Conservation (phyloP, 2,329 filamentous ascomycete genomes). For the Sporothrix variecibatus region DNA sequence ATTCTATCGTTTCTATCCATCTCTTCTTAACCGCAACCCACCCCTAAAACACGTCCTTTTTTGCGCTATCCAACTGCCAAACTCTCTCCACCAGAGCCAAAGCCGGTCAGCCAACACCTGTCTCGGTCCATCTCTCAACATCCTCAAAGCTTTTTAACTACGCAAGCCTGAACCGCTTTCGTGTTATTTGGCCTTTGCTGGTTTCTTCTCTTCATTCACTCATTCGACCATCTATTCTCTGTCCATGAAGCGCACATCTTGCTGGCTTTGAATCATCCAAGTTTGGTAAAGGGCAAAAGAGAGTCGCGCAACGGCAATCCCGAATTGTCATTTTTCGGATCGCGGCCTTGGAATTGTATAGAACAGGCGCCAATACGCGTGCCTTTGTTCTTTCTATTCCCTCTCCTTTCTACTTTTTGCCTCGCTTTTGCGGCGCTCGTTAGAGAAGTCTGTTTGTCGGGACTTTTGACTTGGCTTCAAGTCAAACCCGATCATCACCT, state of each 20-base stretch:
- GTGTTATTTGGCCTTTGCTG: background rate
- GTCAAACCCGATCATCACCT: background rate
- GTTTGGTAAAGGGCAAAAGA: slow-evolving; percentile 24
- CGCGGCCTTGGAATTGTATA: background rate
- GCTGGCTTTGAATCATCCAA: slow-evolving; percentile 30
- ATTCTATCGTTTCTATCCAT: background rate
- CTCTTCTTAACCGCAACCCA: background rate
- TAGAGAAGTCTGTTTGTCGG: background rate
- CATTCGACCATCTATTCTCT: background rate
- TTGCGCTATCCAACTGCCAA: background rate
- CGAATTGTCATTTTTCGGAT: background rate
- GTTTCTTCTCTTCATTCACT: background rate
- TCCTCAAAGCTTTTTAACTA: background rate
- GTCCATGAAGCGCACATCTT: slow-evolving; percentile 18
- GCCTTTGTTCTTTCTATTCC: background rate
- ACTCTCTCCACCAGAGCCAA: background rate
- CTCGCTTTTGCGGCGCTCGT: slow-evolving; percentile 3
- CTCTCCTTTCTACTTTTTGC: background rate
- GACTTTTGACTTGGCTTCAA: background rate
- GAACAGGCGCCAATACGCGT: slow-evolving; percentile 1
- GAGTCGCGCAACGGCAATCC: background rate
- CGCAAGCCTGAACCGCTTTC: background rate
- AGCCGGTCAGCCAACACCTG: background rate
- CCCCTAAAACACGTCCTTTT: background rate
- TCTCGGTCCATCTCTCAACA: background rate